Conservation (phyloP, 75 land plant species). For the Larix kaempferi region DNA sequence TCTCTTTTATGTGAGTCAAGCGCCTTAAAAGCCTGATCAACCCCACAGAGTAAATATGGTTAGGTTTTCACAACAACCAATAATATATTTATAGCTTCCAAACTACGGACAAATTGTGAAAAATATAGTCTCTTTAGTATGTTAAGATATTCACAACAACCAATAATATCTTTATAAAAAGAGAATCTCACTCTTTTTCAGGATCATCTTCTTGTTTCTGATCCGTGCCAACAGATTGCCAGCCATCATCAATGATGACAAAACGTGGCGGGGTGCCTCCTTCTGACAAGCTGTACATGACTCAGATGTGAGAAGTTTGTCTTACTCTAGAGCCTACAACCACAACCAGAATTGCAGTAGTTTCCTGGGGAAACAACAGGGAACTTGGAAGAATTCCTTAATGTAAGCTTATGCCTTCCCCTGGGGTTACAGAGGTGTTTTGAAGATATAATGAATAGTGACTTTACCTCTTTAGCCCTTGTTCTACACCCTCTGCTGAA, state of each 20-base stretch:
- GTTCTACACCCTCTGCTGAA: conserved; percentile 61
- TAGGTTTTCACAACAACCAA: not conserved
- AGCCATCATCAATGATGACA: conserved; percentile 94
- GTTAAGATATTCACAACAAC: too few species aligned
- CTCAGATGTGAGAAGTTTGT: not conserved
- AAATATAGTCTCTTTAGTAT: too few species aligned
- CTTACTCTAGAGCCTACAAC: too few species aligned
- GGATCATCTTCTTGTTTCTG: conserved; percentile 3
- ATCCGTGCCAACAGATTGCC: conserved; percentile 80
- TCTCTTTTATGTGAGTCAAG: conserved; percentile 68
- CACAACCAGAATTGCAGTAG: not conserved
- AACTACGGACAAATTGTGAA: not conserved
- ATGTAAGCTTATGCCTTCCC: too few species aligned
- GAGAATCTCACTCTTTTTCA: not conserved
- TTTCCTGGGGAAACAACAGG: not conserved
- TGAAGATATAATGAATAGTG: too few species aligned
- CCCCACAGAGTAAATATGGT: not conserved
- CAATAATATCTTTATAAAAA: too few species aligned
- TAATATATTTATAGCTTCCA: not conserved
- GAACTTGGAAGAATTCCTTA: too few species aligned
- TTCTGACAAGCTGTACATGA: conserved; percentile 31
- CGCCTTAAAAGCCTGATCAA: conserved; percentile 67
- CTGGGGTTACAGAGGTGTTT: too few species aligned
- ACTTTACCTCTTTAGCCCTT: conserved; percentile 75
- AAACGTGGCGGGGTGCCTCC: conserved; percentile 94